Percentiles rank a stretch among this genome's conserved stretches.
Conservation (phyloP, 257 asterid genomes). For the Salvia miltiorrhiza region DNA sequence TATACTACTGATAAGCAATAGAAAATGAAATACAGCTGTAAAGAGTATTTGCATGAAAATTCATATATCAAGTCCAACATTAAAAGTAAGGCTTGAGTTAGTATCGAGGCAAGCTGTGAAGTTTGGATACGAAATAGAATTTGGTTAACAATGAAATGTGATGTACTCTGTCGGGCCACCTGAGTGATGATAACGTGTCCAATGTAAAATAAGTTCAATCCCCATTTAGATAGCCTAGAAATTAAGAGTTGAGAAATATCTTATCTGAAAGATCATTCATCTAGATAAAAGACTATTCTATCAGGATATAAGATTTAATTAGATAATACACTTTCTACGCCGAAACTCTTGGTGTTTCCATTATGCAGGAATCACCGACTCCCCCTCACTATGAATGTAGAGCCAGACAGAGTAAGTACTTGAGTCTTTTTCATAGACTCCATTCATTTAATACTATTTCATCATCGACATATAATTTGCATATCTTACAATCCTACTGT, state of each 20-base stretch:
- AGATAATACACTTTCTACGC: neutral
- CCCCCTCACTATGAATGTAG: neutral
- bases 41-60: neutral
- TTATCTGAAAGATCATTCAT: neutral
- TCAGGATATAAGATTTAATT: neutral
- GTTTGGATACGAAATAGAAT: neutral
- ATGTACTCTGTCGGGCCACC: neutral
- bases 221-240: neutral
- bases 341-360: neutral
- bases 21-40: neutral
- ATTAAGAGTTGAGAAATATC: neutral
- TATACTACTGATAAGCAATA: neutral
- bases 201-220: neutral
- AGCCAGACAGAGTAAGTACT: neutral
- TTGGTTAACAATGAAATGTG: neutral
- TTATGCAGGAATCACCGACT: neutral
- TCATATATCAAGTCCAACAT: neutral
- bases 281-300: neutral
- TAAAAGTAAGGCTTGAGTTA: neutral
- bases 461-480: neutral
- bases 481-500: neutral
- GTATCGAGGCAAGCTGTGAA: neutral
- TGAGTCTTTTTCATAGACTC: neutral
- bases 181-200: neutral
- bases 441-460: neutral